Base-by-base conservation (phyloP, 2,329 filamentous ascomycete genomes). In the Aspergillus sp. region DNA sequence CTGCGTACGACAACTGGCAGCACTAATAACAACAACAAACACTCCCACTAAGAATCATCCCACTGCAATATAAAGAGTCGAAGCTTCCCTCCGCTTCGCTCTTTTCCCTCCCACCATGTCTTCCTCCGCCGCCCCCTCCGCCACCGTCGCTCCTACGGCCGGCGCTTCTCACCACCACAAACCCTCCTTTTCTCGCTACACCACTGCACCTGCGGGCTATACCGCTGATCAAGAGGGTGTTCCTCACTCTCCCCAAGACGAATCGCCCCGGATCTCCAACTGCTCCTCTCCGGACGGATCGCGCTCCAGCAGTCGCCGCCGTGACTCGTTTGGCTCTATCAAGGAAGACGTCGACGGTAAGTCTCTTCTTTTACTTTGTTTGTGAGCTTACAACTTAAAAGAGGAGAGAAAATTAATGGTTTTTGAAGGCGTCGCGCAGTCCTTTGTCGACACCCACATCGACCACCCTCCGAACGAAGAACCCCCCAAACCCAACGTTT, bases 311-410 rank as follows among this genome's bases (percentile, higher is more conserved):
- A 70, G 66, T 50, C 56, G 61, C 42, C 67, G 68, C 30, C 66
- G 68, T 48, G 58, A 64, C 44, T 72, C 69, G 3, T 69, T 71
- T 53, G 68, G 68, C 43, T 72, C 68, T 5, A 69, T 72, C 59
- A 70, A 71, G 55, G 69, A 72, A 60, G 69, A 71, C 51, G 60
- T 61, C 22, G 63, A 67, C 57, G 68, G 68, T 70, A 65, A 35
- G 65, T 59, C 33, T 32, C 20, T 44, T 41, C 7, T 43, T 33
- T 30, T 12, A 23, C n/a, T 19, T 45, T 7, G 25, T 12, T 30
- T 5, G 25, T 30, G 7, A 4, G 25, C 9, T 30, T 30, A 30
- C 25, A 13, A 38, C 13, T 39, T 12, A n/a, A 43, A n/a, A 43
- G 3, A 9, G 41, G 15, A n/a, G 30, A 35, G 48, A 23, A 32